Evolutionary conservation across 352 stramenopile species (phyloP).

Genomic region (Pythium folliculosum): DNA sequence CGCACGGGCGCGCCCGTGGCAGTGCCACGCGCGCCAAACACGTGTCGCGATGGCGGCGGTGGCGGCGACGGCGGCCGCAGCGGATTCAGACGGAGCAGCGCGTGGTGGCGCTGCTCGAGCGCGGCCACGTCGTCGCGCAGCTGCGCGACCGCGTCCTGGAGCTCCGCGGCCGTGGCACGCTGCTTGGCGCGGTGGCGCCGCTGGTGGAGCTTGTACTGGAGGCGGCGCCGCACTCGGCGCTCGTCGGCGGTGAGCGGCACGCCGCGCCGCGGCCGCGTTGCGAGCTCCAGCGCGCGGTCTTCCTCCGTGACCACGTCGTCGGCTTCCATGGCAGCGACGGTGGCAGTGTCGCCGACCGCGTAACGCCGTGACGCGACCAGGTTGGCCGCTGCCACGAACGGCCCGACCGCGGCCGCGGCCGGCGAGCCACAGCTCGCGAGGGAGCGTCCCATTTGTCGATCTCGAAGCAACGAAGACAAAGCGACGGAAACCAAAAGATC

Average conservation of each 20-base stretch:
- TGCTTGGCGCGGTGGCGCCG: slow-evolving; percentile 67
- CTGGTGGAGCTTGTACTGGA: slow-evolving; percentile 77
- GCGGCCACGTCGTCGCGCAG: slow-evolving; percentile 38
- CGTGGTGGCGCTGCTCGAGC: slow-evolving; percentile 28
- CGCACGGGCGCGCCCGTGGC: slow-evolving; percentile 33
- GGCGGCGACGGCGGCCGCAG: too few species aligned
- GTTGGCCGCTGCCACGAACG: too few species aligned
- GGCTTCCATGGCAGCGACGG: neutral
- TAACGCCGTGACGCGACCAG: too few species aligned
- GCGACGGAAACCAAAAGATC: too few species aligned
- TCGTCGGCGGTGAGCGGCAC: slow-evolving; percentile 29
- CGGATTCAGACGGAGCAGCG: neutral
- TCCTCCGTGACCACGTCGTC: neutral
- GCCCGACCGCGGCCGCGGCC: too few species aligned
- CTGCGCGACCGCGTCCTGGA: slow-evolving; percentile 34
- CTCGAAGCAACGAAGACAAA: too few species aligned
- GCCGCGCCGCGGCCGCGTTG: slow-evolving; percentile 7
- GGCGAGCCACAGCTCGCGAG: too few species aligned
- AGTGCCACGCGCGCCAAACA: slow-evolving; percentile 1
- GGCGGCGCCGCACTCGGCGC: slow-evolving; percentile 44
- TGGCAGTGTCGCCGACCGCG: neutral
- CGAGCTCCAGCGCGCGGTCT: slow-evolving; percentile 1
- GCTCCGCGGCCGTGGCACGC: slow-evolving; percentile 28
- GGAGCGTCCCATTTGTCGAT: too few species aligned
- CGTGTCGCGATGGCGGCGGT: neutral